Percentiles rank a stretch among this genome's conserved stretches.
Evolutionary conservation across 257 asterid genomes (phyloP).

Genomic region (Linaria vulgaris): DNA sequence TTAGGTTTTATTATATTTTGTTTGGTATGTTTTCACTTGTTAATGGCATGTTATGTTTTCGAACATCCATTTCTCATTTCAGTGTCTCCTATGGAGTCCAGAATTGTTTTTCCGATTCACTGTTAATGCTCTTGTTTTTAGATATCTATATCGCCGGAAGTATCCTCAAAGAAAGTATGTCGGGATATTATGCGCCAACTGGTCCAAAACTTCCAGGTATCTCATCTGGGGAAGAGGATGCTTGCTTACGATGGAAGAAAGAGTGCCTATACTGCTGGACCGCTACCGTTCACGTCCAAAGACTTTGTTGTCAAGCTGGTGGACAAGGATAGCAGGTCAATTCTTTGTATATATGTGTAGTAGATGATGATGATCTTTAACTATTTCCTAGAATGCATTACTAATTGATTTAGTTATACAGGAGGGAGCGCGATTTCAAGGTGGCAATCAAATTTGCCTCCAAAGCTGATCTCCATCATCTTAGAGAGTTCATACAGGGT

Average conservation of each 20-base stretch:
- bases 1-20: too few species aligned
- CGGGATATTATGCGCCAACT: slow-evolving; percentile 42
- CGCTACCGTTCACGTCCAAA: slow-evolving; percentile 58
- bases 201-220: slow-evolving; percentile 16
- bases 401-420: slow-evolving; percentile 24
- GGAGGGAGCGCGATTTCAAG: slow-evolving; percentile 61
- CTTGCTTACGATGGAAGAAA: slow-evolving; percentile 80
- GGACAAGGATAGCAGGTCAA: slow-evolving; percentile 38
- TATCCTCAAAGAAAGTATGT: slow-evolving; percentile 52
- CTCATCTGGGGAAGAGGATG: slow-evolving; percentile 44
- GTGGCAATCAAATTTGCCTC: slow-evolving; percentile 66
- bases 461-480: slow-evolving; percentile 53
- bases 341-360: not conserved
- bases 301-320: slow-evolving; percentile 55
- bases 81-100: not conserved
- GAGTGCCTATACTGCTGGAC: slow-evolving; percentile 67
- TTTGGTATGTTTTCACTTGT: too few species aligned
- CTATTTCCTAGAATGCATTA: not conserved
- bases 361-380: not conserved
- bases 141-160: slow-evolving; percentile 75
- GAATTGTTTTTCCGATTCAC: not conserved
- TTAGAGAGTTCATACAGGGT: slow-evolving; percentile 43
- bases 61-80: too few species aligned
- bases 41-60: too few species aligned
- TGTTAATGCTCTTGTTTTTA: slow-evolving; percentile 11